These are phyloP conservation scores for Trichothecium roseum DNA, from an alignment of 2,329 filamentous ascomycete genomes.

Conservation along the genomic window DNA sequence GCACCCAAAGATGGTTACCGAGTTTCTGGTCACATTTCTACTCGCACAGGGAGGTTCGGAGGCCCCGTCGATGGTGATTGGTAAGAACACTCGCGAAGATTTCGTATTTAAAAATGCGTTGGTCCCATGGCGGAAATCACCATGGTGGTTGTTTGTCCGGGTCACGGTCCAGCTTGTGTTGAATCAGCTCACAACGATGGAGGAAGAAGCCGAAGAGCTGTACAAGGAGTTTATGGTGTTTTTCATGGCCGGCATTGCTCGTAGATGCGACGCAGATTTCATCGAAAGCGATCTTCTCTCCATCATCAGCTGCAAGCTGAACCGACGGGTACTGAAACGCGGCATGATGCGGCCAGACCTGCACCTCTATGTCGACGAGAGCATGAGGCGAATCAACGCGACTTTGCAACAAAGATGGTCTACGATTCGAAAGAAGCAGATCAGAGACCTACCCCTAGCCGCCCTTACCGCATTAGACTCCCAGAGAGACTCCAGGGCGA, in stretches of 20 bases:
- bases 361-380: too few relatives aligned
- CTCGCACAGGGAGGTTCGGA: constrained; percentile 18
- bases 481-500: too few relatives aligned
- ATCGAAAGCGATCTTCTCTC: constrained; percentile 19
- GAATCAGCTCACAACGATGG: neutral
- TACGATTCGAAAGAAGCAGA: too few relatives aligned
- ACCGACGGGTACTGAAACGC: constrained; percentile 30
- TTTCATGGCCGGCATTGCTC: constrained; percentile 20
- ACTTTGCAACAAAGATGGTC: too few relatives aligned
- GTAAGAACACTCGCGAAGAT: constrained; percentile 45
- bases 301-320: constrained; percentile 32
- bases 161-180: constrained; percentile 30
- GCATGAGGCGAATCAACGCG: too few relatives aligned
- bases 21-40: constrained; percentile 30
- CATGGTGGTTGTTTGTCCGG: constrained; percentile 42
- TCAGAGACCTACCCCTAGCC: too few relatives aligned
- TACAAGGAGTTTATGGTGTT: constrained; percentile 44
- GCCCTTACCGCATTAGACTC: too few relatives aligned
- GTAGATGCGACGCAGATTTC: too few relatives aligned
- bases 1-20: constrained; percentile 37
- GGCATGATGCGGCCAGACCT: neutral
- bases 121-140: constrained; percentile 27
- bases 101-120: constrained; percentile 25
- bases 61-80: constrained; percentile 18
- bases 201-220: neutral